A percentile compares a stretch with the other conserved stretches of the same genome.
These are phyloP conservation scores for Limnomonas spitsbergensis DNA, from an alignment of 139 green algal species.

Conservation along the genomic window DNA sequence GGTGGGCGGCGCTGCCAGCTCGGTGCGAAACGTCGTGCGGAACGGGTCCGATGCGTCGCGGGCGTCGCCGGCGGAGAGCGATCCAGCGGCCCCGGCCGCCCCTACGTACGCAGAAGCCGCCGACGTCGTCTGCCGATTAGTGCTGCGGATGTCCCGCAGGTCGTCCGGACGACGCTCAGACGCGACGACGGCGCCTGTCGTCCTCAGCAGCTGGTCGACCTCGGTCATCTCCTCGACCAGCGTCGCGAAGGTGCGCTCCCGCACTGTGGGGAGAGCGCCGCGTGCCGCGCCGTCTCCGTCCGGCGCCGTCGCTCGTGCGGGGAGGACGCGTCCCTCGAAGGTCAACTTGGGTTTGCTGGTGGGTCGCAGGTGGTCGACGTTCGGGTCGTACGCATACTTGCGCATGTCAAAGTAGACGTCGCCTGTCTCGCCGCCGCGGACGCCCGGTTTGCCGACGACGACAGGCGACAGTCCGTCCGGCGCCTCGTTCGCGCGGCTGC, in stretches of 20 bases:
- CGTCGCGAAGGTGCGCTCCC: background rate
- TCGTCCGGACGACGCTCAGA: background rate
- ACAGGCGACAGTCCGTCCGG: background rate
- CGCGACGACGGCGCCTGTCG: slow-evolving; percentile 2
- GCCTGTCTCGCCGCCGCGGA: slow-evolving; percentile 5
- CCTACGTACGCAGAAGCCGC: background rate
- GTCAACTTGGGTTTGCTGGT: background rate
- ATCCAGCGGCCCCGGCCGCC: background rate
- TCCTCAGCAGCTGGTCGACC: background rate
- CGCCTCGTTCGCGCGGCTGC: background rate
- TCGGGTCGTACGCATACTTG: background rate
- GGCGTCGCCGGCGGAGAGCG: background rate
- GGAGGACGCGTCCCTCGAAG: slow-evolving; percentile 13
- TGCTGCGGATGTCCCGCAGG: background rate
- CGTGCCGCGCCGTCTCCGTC: no score
- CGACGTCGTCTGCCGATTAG: background rate
- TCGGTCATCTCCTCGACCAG: background rate
- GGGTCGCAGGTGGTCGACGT: background rate
- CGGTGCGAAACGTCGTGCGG: background rate
- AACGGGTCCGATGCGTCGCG: background rate
- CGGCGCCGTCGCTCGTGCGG: background rate
- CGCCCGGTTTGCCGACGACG: slow-evolving; percentile 6
- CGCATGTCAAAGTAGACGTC: slow-evolving; percentile 20
- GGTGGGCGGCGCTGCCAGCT: background rate
- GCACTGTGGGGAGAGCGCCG: background rate